Conservation (phyloP, 2,329 filamentous ascomycete species). For the Cercospora sojina region DNA sequence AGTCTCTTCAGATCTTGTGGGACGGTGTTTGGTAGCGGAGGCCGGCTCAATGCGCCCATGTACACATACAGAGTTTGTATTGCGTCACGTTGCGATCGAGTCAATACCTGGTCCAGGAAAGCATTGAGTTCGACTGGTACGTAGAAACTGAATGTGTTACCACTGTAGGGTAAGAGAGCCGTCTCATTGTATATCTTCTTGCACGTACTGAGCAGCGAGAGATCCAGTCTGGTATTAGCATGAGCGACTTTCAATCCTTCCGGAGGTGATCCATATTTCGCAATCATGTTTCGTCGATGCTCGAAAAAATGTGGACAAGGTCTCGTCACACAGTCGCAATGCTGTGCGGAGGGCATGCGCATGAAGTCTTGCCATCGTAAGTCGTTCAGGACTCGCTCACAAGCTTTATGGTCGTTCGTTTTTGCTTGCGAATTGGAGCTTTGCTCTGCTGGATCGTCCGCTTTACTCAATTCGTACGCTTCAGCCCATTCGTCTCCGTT, state of each 20-base stretch:
- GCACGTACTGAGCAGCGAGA: slow-evolving; percentile 15
- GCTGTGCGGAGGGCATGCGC: slow-evolving; percentile 4
- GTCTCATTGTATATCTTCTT: slow-evolving; percentile 21
- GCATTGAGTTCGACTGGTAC: slow-evolving; percentile 17
- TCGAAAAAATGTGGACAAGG: slow-evolving; percentile 21
- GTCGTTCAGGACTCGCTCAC: slow-evolving; percentile 18
- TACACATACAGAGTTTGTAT: slow-evolving; percentile 16
- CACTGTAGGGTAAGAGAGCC: slow-evolving; percentile 16
- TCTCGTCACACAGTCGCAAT: slow-evolving; percentile 15
- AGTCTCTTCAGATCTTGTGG: slow-evolving; percentile 12
- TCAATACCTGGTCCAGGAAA: slow-evolving; percentile 18
- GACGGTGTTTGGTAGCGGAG: slow-evolving; percentile 14
- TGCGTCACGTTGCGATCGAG: slow-evolving; percentile 9
- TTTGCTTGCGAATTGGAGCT: neutral
- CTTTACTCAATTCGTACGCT: slow-evolving; percentile 2
- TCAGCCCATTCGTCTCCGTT: neutral
- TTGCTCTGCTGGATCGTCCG: neutral
- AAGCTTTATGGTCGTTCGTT: slow-evolving; percentile 3
- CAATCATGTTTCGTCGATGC: slow-evolving; percentile 16
- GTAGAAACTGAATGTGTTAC: slow-evolving; percentile 21
- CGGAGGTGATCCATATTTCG: slow-evolving; percentile 17
- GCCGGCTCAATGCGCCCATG: slow-evolving; percentile 13
- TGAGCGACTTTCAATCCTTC: slow-evolving; percentile 16
- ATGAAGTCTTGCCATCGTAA: slow-evolving; percentile 20
- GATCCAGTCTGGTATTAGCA: slow-evolving; percentile 15